Conservation (phyloP, 2,329 filamentous ascomycete genomes). For the Sphaerulina musiva region DNA sequence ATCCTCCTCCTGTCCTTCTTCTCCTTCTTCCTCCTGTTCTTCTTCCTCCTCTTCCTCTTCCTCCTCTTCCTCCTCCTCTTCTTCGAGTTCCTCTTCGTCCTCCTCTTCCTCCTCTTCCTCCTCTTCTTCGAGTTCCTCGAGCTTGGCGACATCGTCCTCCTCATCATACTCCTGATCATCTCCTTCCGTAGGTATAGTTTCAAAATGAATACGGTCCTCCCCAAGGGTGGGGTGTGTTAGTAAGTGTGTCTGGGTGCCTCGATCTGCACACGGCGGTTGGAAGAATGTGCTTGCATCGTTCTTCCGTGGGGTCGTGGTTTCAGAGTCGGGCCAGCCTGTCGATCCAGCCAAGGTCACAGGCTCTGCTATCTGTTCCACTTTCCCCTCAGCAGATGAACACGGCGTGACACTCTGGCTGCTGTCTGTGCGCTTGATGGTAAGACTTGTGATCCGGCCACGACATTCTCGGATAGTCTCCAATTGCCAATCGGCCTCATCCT, state of each 20-base stretch:
- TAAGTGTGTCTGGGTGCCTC: conserved; percentile 12
- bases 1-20: conserved; percentile 16
- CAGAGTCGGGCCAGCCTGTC: neutral
- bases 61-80: conserved; percentile 12
- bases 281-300: neutral
- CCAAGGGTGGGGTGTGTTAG: conserved; percentile 1
- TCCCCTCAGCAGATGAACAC: conserved; percentile 2
- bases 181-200: neutral
- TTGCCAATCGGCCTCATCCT: conserved; percentile 23
- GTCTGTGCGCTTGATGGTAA: conserved; percentile 25
- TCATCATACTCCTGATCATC: conserved; percentile 2
- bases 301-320: neutral
- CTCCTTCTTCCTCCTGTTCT: conserved; percentile 5
- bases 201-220: neutral
- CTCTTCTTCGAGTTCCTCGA: conserved; percentile 2
- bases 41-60: neutral
- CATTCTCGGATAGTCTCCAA: conserved; percentile 26
- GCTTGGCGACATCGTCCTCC: neutral
- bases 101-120: neutral
- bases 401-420: conserved; percentile 8
- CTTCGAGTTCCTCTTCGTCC: conserved; percentile 1
- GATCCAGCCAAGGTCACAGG: conserved; percentile 15
- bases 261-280: conserved; percentile 7
- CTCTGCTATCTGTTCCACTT: conserved; percentile 5
- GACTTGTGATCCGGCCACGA: conserved; percentile 23